Base-by-base conservation (phyloP, 805 yeast species). In the Candida ponderosae region DNA sequence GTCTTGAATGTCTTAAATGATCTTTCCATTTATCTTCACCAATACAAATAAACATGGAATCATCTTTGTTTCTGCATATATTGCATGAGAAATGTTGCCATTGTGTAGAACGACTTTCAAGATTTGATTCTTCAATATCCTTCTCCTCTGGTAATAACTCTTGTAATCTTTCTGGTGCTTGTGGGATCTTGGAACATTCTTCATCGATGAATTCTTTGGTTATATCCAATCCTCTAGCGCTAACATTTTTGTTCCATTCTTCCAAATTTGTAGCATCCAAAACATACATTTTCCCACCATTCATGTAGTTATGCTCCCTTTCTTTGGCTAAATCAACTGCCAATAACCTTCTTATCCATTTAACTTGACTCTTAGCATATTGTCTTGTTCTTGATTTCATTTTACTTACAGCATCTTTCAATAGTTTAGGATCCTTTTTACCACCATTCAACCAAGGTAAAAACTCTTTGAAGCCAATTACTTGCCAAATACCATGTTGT, bases 401-500 rank as follows among this genome's bases (percentile, higher is more conserved):
- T 26, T 75, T 66, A 11, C 75, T 81, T 3, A 80, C 62, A 9
- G 90, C 76, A 4, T 60, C 63, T 4, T 53, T 53, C 36, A 71
- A 69, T 14, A 46, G 35, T 6, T 18, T 31, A 5, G 48, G 41
- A 5, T 49, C 47, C 6, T 43, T 44, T 0, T 44, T 40, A 0
- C 48, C 55, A 7, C 54, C 31, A 24, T 50, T 44, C 18, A 76
- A 47, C 82, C 83, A 86, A 2, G 94, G 90, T 28, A 85, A 52
- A 52, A 87, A 87, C 51, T 87, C 96, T 54, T 86, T 85, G 59
- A 85, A 93, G 2, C 97, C 97, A 50, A 90, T 85, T 2, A 85
- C 96, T 60, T 93, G 97, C 88, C 88, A 88, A 0, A 90, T 72
- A 3, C 97, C 97, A 40, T 71, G 65, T 37, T 82, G 81, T 39